Conservation (phyloP, 352 stramenopile species). For the Phytophthora parvispora region DNA sequence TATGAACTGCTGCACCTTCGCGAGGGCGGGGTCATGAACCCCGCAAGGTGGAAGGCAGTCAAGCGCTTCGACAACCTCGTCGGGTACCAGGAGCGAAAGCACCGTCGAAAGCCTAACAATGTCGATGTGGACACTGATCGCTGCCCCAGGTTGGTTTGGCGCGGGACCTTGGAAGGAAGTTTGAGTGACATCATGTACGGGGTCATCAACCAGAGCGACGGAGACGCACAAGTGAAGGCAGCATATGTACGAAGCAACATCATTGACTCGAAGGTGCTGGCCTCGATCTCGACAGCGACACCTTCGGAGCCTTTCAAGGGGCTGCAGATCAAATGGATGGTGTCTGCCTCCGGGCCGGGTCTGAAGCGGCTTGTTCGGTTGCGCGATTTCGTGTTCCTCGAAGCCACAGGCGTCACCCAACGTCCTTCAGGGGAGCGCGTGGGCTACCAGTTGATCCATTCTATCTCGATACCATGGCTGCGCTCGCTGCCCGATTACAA, state of each 20-base stretch:
- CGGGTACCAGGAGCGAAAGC: slow-evolving; percentile 28
- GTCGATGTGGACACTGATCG: background rate
- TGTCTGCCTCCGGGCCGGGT: background rate
- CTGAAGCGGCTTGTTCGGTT: background rate
- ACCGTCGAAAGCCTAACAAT: background rate
- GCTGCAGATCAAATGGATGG: slow-evolving; percentile 25
- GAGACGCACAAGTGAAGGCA: slow-evolving; percentile 28
- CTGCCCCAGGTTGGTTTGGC: slow-evolving; percentile 7
- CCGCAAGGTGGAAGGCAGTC: slow-evolving; percentile 31
- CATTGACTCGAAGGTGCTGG: slow-evolving; percentile 19
- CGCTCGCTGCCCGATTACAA: slow-evolving; percentile 9
- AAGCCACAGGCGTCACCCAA: slow-evolving; percentile 13
- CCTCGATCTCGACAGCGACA: slow-evolving; percentile 9
- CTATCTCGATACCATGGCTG: slow-evolving; percentile 2
- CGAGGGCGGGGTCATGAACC: slow-evolving; percentile 32
- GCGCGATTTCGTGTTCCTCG: slow-evolving; percentile 34
- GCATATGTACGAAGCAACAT: slow-evolving; percentile 32
- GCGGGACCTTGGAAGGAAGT: slow-evolving; percentile 5
- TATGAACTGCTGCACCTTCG: slow-evolving; percentile 38
- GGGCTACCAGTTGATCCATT: slow-evolving; percentile 32
- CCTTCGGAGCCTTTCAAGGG: slow-evolving; percentile 10
- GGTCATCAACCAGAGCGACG: slow-evolving; percentile 25
- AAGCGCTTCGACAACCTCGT: slow-evolving; percentile 37
- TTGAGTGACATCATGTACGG: slow-evolving; percentile 41
- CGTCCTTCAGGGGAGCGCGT: slow-evolving; percentile 9